Evolutionary conservation across 2,329 filamentous ascomycete genomes (phyloP), one percentile per base, ranked within the genome.

Genomic region (Stachybotrys elegans): DNA sequence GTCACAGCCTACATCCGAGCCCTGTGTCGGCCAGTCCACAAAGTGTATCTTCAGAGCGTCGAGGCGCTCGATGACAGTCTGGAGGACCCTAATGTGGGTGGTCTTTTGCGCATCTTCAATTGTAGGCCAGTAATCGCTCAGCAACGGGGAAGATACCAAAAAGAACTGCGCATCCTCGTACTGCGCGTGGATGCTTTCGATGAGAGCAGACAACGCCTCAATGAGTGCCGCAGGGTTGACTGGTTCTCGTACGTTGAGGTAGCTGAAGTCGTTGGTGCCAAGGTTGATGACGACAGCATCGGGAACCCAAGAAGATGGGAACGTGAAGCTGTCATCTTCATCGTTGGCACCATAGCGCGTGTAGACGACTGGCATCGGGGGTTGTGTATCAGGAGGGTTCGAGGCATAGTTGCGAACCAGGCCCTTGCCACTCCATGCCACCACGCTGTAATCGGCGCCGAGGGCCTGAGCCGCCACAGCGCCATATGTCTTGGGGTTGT

Each of bases 351-450:
- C 68, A 40, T 67, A 71, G 17, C 65, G 65, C 0, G 67, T 71
- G 51, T 63, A 71, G 1, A 69, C 55, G 16, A 63, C 53, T 0
- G 68, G 67, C 60, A 71, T 66, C 4, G 63, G 48, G 6, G 66
- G 63, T 8, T 50, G 50, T 3, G 53, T 53, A 31, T 67, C 63
- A 3, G 55, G 48, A 17, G 51, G 42, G 11, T 57, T 52, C 0
- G 55, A 50, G 9, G 53, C 49, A 48, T 65, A 68, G 52, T 72
- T 72, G 16, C 69, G 62, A 1, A 57, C 60, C 3, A 72, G 43
- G 3, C 69, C 69, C 50, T 69, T 70, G 35, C 68, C 68, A 43
- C 65, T 68, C 68, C 68, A 70, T 2, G 69, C 68, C 6, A 72
- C 57, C 34, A 71, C 58, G 41, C 58, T 60, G 47, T 71, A 71